Evolutionary conservation across 2,329 filamentous ascomycete genomes (phyloP), one percentile per base, ranked within the genome.

Genomic region (Paracoccidioides brasiliensis): DNA sequence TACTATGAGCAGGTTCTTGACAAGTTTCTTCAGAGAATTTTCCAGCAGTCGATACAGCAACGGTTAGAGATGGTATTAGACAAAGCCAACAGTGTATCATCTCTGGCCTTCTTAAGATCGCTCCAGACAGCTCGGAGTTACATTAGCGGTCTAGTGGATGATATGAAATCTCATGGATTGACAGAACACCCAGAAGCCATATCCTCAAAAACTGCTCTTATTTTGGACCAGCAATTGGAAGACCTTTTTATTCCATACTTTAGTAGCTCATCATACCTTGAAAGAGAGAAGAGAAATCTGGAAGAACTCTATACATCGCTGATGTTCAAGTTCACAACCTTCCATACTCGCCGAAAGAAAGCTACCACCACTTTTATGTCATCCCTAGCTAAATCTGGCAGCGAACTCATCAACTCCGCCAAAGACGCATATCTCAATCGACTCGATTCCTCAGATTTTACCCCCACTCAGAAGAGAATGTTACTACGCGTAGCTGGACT

Each of bases 21-120:
- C 60, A 91, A 91, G 64, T 98, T 98, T 64, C 79, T 98, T 53
- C 93, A 98, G 70, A 81, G 93, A 61, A 86, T 98, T 9, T 98
- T 98, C 66, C 93, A 98, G 67, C 93, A 98, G 70, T 97, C 91
- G 1, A 90, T 98, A 59, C 94, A 98, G 71, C 91, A 97, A 69
- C 82, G 91, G 12, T 78, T 98, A 8, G 93, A 98, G 68, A 88
- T 95, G 82, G 90, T 98, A 3, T 76, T 98, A 50, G 90, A 95
- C 63, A 97, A 97, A 72, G 93, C 93, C 14, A 86, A 88, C 61
- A 88, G 86, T 4, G 84, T 97, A 14, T 98, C 94, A 0, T 90
- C 90, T 0, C 75, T 98, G 35, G 90, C 93, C 1, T 98, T 96
- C 67, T 73, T 98, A 35, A 83, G 93, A 58, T 93, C 89, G 12